Percentiles rank a stretch among this genome's conserved stretches.
Evolutionary conservation across 2,329 filamentous ascomycete genomes (phyloP).

Genomic region (Cordyceps fumosorosea): DNA sequence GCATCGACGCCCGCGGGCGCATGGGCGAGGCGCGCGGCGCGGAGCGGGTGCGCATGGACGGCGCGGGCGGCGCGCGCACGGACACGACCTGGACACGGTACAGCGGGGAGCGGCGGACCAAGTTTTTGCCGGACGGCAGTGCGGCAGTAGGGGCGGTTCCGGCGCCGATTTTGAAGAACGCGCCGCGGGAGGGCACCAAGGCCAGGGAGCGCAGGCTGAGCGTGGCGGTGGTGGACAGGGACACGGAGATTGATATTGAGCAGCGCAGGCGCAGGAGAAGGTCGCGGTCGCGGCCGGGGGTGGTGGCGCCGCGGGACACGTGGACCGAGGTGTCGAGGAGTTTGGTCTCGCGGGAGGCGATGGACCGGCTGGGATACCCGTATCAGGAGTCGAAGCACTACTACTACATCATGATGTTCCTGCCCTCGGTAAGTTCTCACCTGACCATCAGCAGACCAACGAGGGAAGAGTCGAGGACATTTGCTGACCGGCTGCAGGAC

Average conservation of each 20-base stretch:
- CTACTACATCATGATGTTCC: slow-evolving; percentile 89
- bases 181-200: slow-evolving; percentile 27
- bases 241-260: slow-evolving; percentile 46
- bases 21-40: slow-evolving; percentile 70
- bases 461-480: neutral
- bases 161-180: slow-evolving; percentile 16
- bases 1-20: slow-evolving; percentile 54
- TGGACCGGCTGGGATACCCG: slow-evolving; percentile 76
- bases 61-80: slow-evolving; percentile 64
- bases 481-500: neutral
- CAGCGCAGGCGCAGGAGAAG: slow-evolving; percentile 43
- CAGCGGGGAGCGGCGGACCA: slow-evolving; percentile 67
- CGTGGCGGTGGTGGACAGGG: slow-evolving; percentile 40
- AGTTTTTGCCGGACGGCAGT: slow-evolving; percentile 65
- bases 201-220: slow-evolving; percentile 33
- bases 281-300: slow-evolving; percentile 31
- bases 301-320: slow-evolving; percentile 55
- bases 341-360: slow-evolving; percentile 77
- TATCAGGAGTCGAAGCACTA: slow-evolving; percentile 86
- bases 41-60: slow-evolving; percentile 75
- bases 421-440: slow-evolving; percentile 65
- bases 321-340: slow-evolving; percentile 99
- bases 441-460: too few species aligned
- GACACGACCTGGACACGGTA: slow-evolving; percentile 76
- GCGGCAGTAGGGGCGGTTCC: slow-evolving; percentile 17